Evolutionary conservation across 1,139 yeast species (phyloP), one percentile per base, ranked within the genome.

Genomic region (Yamadazyma mexicana): DNA sequence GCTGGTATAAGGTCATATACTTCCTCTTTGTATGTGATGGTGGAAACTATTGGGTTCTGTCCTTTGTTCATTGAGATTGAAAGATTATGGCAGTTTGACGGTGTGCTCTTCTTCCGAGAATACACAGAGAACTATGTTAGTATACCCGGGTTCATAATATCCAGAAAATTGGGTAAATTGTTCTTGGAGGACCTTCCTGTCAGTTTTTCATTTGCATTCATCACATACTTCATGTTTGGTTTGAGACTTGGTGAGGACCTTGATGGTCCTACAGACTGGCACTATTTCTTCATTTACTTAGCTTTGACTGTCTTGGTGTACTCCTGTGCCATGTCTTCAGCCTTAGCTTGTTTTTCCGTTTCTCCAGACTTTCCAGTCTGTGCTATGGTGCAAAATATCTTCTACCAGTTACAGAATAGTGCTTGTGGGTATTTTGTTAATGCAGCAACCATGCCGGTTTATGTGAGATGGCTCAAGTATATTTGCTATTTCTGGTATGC

Each of bases 341-440:
- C 86, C 0, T 67, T 77, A 50, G 51, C 77, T 12, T 66, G 79
- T 18, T 83, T 83, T 40, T 75, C 87, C 1, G 49, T 82, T 3
- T 70, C 85, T 0, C 61, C 86, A 34, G 85, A 83, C 50, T 85
- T 84, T 49, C 64, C 91, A 1, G 66, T 75, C 23, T 83, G 91
- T 2, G 73, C 88, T 0, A 65, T 86, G 42, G 60, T 83, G 16
- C 74, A 81, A 26, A 86, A 85, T 52, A 56, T 81, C 37, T 74
- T 80, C 42, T 84, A 80, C 55, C 87, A 89, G 31, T 60, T 84
- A 23, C 89, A 86, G 54, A 80, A 87, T 37, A 77, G 83, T 69
- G 87, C 89, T 0, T 83, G 89, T 59, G 96, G 96, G 0, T 86
- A 80, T 59, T 87, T 85, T 52, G 86, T 83, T 16, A 87, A 85